Evolutionary conservation across 208 protist species (phyloP), one percentile per base, ranked within the genome.

Genomic region (Acanthamoeba royreba): DNA sequence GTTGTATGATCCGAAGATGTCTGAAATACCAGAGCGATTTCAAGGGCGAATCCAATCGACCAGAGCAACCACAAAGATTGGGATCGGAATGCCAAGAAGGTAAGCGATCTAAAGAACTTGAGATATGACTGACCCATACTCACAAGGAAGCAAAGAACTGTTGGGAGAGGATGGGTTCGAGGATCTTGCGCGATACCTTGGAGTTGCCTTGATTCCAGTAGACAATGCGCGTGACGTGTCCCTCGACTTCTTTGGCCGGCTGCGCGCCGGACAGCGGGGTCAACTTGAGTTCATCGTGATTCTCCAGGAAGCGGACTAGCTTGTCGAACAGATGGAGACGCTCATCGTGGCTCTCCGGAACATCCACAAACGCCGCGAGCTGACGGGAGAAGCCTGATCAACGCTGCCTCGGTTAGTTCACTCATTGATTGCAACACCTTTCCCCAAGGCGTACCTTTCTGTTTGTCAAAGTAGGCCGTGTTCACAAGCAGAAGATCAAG

Each of bases 161-260:
- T 28, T 86, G 43, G 15, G 74, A 9, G 25, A 86, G 46, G 46
- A 86, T 55, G 43, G 74, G 74, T 35, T 86, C 43, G 4, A 86
- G 74, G 7, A 86, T 28, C 74, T 86, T 86, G 74, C 74, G 74
- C 4, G 74, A 86, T 3, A 55, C 46, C 74, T 86, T 86, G 74
- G 46, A 35, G 40, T 86, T 86, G 9, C 74, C 74, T 35, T 86
- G 74, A 4, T 74, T 35, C 33, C 19, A 74, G 74, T 31, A 86
- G n/a, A 86, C 46, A 15, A 28, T 25, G 33, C 13, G 46, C n/a
- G n/a, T n/a, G 9, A 15, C 40, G 8, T 15, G 9, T 11, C 7
- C 33, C 13, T 15, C 15, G 72, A 28, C 9, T 77, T 38, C 40
- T 28, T 79, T 35, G n/a, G n/a, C n/a, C n/a, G n/a, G n/a, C n/a